These are phyloP conservation scores for Pyrus communis DNA, from an alignment of 306 rosid genomes.

Conservation along the genomic window DNA sequence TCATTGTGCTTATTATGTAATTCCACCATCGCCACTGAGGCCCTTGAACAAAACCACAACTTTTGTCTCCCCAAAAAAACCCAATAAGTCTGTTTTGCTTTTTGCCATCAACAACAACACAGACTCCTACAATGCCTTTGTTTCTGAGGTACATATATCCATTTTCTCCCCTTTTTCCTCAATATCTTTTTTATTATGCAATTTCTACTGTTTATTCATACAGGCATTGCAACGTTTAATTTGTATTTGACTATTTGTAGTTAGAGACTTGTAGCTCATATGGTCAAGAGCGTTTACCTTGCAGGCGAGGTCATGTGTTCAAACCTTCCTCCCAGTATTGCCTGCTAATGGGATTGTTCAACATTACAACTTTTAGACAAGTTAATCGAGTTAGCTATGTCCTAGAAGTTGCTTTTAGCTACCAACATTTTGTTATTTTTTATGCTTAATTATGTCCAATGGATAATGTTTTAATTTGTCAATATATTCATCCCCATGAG, in stretches of 20 bases:
- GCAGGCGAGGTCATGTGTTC: too few species aligned
- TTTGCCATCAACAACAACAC: conserved; percentile 40
- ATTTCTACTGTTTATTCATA: background rate
- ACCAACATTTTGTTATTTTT: background rate
- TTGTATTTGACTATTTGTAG: background rate
- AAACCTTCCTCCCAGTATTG: too few species aligned
- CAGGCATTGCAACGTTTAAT: conserved; percentile 3
- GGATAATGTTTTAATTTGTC: background rate
- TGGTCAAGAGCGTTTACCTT: too few species aligned
- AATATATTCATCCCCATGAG: background rate
- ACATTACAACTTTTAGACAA: too few species aligned
- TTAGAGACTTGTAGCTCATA: too few species aligned
- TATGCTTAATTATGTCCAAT: too few species aligned
- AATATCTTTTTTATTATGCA: background rate
- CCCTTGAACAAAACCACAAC: background rate
- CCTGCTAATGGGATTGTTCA: background rate
- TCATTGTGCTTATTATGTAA: conserved; percentile 48
- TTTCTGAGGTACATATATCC: conserved; percentile 55
- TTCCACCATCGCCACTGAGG: conserved; percentile 42
- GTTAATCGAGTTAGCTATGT: too few species aligned
- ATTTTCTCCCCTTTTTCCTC: background rate
- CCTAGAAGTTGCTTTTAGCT: background rate
- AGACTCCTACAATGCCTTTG: conserved; percentile 58
- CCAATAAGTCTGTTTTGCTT: conserved; percentile 33
- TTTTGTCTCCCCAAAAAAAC: conserved; percentile 30